Evolutionary conservation across 225 moss, liverwort and hornwort species (phyloP).

Genomic region (Asterella californica): DNA sequence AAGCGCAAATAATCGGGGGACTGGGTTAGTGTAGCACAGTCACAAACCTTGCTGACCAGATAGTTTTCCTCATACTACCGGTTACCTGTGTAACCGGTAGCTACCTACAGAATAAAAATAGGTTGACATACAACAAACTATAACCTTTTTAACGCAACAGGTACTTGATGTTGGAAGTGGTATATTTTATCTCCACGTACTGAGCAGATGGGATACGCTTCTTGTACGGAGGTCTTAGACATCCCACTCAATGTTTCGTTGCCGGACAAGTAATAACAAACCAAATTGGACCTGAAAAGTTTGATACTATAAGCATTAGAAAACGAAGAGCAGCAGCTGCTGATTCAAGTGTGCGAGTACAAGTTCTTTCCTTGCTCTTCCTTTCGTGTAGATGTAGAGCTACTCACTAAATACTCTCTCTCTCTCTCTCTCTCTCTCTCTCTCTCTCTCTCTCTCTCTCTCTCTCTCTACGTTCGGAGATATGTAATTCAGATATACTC

Average conservation of each 20-base stretch:
- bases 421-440: too few species aligned
- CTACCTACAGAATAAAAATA: not conserved
- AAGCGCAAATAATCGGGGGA: not conserved
- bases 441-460: too few species aligned
- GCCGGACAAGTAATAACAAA: not conserved
- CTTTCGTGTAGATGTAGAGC: too few species aligned
- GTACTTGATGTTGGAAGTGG: not conserved
- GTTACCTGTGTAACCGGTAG: not conserved
- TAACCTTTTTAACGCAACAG: not conserved
- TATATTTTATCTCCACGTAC: not conserved
- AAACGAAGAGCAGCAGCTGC: too few species aligned
- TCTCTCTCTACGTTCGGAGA: too few species aligned
- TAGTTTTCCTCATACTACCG: not conserved
- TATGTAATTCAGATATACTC: too few species aligned
- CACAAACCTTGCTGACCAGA: not conserved
- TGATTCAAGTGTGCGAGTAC: too few species aligned
- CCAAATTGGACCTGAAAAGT: not conserved
- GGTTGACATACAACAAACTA: not conserved
- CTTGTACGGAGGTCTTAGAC: not conserved
- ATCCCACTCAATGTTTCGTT: not conserved
- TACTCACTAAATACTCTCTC: too few species aligned
- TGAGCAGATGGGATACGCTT: not conserved
- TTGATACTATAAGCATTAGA: not conserved
- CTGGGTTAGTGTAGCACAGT: not conserved
- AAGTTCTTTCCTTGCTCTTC: too few species aligned